Evolutionary conservation across 2,329 filamentous ascomycete genomes (phyloP).

Genomic region (Helicocarpus griseus): DNA sequence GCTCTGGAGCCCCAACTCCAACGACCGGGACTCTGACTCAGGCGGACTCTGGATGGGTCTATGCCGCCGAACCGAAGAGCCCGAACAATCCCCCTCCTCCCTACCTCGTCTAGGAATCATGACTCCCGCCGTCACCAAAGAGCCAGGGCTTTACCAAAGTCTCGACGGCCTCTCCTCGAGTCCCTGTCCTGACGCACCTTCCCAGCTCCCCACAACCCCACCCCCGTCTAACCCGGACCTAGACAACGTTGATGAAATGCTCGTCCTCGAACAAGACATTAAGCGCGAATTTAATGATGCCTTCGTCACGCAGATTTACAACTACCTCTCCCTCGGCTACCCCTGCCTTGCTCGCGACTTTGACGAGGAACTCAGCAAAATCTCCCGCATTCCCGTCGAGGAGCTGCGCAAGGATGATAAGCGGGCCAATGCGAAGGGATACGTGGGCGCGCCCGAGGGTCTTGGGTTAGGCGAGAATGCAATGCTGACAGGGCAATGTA

Average conservation of each 20-base stretch:
- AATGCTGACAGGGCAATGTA: conserved; percentile 43
- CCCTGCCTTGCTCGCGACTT: conserved; percentile 74
- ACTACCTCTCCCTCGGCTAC: conserved; percentile 89
- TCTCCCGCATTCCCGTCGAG: conserved; percentile 58
- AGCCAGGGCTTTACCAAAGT: conserved; percentile 1
- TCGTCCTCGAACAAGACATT: conserved; percentile 24
- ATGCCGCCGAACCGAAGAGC: conserved; percentile 21
- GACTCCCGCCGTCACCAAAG: conserved; percentile 15
- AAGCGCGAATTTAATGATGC: conserved; percentile 64
- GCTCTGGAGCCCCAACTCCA: conserved; percentile 69
- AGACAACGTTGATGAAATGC: conserved; percentile 5
- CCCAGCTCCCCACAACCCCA: conserved; percentile 8
- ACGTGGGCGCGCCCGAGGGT: conserved; percentile 47
- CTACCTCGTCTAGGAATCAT: conserved; percentile 17
- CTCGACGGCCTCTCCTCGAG: background rate
- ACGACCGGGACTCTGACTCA: conserved; percentile 28
- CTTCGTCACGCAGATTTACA: conserved; percentile 93
- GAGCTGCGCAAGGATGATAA: conserved; percentile 66
- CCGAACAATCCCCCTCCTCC: background rate
- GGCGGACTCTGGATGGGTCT: conserved; percentile 43
- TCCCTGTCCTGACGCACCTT: background rate
- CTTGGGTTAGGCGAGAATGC: conserved; percentile 16
- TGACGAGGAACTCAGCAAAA: conserved; percentile 76
- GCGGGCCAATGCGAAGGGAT: conserved; percentile 56
- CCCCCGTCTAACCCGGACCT: conserved; percentile 3